Evolutionary conservation across 1,284 basidiomycete genomes (phyloP).

Genomic region (Trametes pubescens): DNA sequence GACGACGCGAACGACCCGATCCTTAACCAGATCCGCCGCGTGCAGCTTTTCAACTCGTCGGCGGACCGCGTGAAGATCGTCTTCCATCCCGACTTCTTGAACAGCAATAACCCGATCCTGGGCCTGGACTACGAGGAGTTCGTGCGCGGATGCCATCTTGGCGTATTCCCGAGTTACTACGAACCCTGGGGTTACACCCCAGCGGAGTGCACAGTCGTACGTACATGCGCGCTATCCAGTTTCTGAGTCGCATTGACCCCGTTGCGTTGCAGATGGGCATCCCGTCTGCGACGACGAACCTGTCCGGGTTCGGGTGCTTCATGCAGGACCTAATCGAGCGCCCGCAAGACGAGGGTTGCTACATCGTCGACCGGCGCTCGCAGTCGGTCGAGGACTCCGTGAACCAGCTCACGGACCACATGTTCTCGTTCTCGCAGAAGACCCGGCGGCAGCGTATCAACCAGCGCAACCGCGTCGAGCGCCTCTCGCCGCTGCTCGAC

Average conservation of each 20-base stretch:
- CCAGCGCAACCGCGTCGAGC: conserved; percentile 97
- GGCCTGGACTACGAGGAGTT: conserved; percentile 99
- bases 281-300: conserved; percentile 95
- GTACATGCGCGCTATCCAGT: conserved; percentile 38
- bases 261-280: conserved; percentile 85
- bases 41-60: conserved; percentile 89
- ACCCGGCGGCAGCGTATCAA: conserved; percentile 97
- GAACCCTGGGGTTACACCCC: conserved; percentile 95
- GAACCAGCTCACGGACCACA: conserved; percentile 74
- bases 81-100: conserved; percentile 99
- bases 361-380: conserved; percentile 93
- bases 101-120: conserved; percentile 96
- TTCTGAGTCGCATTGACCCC: neutral
- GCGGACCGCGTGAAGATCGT: conserved; percentile 94
- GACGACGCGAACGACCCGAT: conserved; percentile 95
- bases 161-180: conserved; percentile 97
- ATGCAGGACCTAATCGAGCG: conserved; percentile 99
- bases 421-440: conserved; percentile 87
- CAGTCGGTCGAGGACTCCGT: conserved; percentile 94
- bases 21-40: conserved; percentile 92
- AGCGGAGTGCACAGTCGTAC: conserved; percentile 84
- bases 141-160: conserved; percentile 96
- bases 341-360: conserved; percentile 88
- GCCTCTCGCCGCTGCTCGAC: conserved; percentile 91
- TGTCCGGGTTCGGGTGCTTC: conserved; percentile 98